Percentiles rank a stretch among this genome's conserved stretches.
Conservation (phyloP, 2,329 filamentous ascomycete species). For the Pyricularia sp. region DNA sequence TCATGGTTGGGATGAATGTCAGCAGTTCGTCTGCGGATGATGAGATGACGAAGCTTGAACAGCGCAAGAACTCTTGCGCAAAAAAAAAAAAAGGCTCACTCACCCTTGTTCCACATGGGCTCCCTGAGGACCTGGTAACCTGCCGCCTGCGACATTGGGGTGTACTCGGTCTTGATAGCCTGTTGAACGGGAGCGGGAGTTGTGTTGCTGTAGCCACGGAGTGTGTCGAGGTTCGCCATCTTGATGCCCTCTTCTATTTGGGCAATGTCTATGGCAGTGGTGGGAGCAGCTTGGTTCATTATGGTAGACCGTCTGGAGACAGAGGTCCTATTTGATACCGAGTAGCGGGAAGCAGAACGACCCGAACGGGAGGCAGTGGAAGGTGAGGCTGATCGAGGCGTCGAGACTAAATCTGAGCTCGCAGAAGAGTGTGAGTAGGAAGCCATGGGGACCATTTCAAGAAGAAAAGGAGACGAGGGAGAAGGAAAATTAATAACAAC, state of each 20-base stretch:
- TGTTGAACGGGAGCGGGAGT: constrained; percentile 43
- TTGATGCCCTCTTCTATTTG: constrained; percentile 48
- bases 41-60: neutral
- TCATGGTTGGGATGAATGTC: constrained; percentile 3
- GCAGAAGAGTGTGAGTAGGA: constrained; percentile 31
- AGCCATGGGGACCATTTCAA: constrained; percentile 25
- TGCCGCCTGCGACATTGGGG: constrained; percentile 34
- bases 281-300: constrained; percentile 30
- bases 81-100: constrained; percentile 8
- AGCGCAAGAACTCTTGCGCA: neutral
- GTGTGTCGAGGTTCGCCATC: constrained; percentile 44
- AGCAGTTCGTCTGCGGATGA: neutral
- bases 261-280: constrained; percentile 41
- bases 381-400: constrained; percentile 40
- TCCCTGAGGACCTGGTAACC: constrained; percentile 50
- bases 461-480: neutral
- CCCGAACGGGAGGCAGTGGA: constrained; percentile 30
- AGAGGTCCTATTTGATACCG: constrained; percentile 37
- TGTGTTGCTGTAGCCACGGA: constrained; percentile 44
- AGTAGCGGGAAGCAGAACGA: constrained; percentile 28
- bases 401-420: constrained; percentile 33
- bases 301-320: constrained; percentile 36
- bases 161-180: constrained; percentile 37
- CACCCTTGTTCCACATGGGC: constrained; percentile 55
- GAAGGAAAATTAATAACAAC: neutral